Conservation (phyloP, 805 yeast genomes). For the Kazachstania kunashirensis region DNA sequence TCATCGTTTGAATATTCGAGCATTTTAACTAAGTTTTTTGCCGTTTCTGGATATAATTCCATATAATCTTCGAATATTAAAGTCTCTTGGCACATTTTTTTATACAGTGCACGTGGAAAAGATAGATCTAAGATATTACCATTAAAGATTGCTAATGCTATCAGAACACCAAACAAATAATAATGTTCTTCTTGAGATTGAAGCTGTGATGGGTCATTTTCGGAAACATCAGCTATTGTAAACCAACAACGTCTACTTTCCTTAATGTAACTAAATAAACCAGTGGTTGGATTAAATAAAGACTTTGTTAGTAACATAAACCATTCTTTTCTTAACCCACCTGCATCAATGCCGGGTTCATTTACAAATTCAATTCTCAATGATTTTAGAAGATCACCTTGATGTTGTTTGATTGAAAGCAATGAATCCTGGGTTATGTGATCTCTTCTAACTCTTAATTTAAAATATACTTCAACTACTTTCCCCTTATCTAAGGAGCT, state of each 20-base stretch:
- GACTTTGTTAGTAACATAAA: conserved; percentile 63
- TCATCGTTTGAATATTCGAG: conserved; percentile 35
- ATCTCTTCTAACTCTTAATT: conserved; percentile 57
- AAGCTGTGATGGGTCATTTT: conserved; percentile 19
- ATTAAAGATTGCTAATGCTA: conserved; percentile 87
- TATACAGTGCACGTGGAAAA: conserved; percentile 70
- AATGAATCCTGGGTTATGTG: conserved; percentile 68
- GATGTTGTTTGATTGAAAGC: conserved; percentile 45
- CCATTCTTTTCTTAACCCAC: conserved; percentile 94
- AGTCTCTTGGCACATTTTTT: conserved; percentile 51
- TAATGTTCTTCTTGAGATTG: conserved; percentile 40
- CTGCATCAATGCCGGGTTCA: conserved; percentile 93
- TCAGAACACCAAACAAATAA: conserved; percentile 70
- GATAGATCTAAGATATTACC: conserved; percentile 75
- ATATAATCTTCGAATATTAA: conserved; percentile 53
- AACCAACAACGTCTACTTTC: conserved; percentile 77
- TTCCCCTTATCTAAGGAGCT: conserved; percentile 55
- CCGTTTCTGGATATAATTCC: conserved; percentile 62
- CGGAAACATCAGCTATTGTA: conserved; percentile 34
- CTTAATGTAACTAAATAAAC: conserved; percentile 55
- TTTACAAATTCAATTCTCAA: conserved; percentile 69
- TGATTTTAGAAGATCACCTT: conserved; percentile 58
- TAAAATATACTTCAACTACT: conserved; percentile 58
- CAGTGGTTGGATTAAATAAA: conserved; percentile 57
- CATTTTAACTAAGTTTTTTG: conserved; percentile 39